Conservation (phyloP, 768 basidiomycete species). For the Phanerochaete carnosa region DNA sequence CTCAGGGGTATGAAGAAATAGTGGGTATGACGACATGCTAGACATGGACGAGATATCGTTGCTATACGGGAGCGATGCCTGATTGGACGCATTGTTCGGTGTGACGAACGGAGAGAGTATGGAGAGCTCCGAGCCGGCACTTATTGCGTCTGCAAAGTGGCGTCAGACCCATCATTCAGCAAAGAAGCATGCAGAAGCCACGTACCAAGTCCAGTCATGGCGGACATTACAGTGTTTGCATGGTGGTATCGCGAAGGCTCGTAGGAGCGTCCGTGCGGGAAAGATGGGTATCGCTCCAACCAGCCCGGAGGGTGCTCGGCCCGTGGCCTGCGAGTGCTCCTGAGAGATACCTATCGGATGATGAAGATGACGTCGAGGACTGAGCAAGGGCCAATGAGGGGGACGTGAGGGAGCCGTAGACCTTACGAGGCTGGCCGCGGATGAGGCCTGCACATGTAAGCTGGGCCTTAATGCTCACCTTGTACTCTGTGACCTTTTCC, state of each 20-base stretch:
- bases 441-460: constrained; percentile 75
- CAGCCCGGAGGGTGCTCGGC: too few relatives aligned
- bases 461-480: constrained; percentile 79
- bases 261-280: too few relatives aligned
- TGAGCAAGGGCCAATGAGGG: constrained; percentile 29
- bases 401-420: constrained; percentile 39
- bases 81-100: too few relatives aligned
- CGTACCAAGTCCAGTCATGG: constrained; percentile 18
- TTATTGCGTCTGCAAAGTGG: too few relatives aligned
- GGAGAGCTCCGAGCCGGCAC: too few relatives aligned
- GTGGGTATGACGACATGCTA: neutral
- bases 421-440: constrained; percentile 71
- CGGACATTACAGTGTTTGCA: constrained; percentile 13
- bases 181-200: constrained; percentile 29
- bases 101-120: too few relatives aligned
- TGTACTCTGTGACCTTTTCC: constrained; percentile 76
- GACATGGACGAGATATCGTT: too few relatives aligned
- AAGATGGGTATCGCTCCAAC: too few relatives aligned
- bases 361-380: neutral
- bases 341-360: neutral
- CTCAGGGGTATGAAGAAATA: neutral
- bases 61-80: too few relatives aligned
- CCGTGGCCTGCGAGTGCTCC: too few relatives aligned
- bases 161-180: too few relatives aligned
- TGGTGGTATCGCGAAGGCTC: too few relatives aligned